Evolutionary conservation across 2,329 filamentous ascomycete genomes (phyloP), one percentile per base, ranked within the genome.

Genomic region (Aspergillus phoenicis): DNA sequence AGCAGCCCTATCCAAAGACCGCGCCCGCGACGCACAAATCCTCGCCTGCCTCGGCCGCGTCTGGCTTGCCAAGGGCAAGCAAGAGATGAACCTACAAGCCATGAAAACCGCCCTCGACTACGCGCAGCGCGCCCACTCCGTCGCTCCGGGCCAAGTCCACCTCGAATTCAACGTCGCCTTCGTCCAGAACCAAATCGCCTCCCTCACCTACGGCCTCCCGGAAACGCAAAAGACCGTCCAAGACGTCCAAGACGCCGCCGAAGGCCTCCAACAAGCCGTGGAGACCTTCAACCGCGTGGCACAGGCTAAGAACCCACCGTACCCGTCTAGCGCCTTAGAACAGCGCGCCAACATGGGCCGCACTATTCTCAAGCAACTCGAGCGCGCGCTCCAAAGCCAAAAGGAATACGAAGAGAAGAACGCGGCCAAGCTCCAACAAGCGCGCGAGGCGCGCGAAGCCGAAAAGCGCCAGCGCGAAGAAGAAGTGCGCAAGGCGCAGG

Each of bases 111-210:
- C 86, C 2, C 79, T 91, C 33, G 85, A 88, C 43, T 87, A 87
- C 69, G 85, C 87, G 13, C 80, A 83, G 61, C 84, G 84, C 26
- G 92, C 94, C 26, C 85, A 96, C 17, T 85, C 87, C 58, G 85
- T 90, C 58, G 88, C 91, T 1, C 91, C 93, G 0, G 90, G 95
- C 4, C 91, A 96, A 70, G 84, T 93, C 30, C 92, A 97, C 77
- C 91, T 95, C 76, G 92, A 95, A 75, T 99, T 99, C 84, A 99
- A 99, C 71, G 91, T 99, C 28, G 95, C 95, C 0, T 99, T 97
- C 72, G 91, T 98, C 28, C 95, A 98, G 73, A 96, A 97, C 64
- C 93, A 97, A 75, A 88, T 98, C 58, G 94, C 94, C 20, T 89
- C 90, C 49, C 86, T 90, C 30, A 87, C 97, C 58, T 89, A 92